Conservation (phyloP, 345 rosid genomes). For the Gossypium anomalum region DNA sequence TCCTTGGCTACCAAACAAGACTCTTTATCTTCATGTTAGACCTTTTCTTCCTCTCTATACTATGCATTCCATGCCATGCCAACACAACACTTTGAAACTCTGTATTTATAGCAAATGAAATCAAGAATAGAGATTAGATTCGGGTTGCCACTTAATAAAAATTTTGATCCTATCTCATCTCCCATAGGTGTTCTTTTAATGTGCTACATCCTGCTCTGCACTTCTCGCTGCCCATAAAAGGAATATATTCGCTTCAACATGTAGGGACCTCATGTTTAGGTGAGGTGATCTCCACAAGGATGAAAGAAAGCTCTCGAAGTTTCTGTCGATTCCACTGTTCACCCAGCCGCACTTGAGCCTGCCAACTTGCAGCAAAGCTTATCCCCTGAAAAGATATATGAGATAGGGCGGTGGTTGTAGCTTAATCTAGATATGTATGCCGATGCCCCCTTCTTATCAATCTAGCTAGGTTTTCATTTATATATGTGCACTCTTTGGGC, state of each 20-base stretch:
- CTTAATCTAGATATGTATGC: conserved; percentile 2
- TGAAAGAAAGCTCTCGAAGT: neutral
- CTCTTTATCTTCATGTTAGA: conserved; percentile 39
- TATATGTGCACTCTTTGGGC: neutral
- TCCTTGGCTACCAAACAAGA: conserved; percentile 50
- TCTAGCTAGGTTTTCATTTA: neutral
- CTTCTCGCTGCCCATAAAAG: conserved; percentile 11
- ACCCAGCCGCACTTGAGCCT: neutral
- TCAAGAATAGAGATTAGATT: neutral
- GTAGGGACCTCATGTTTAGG: conserved; percentile 9
- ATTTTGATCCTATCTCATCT: neutral
- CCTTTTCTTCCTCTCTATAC: conserved; percentile 25
- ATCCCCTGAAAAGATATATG: neutral
- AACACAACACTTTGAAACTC: neutral
- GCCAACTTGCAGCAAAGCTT: conserved; percentile 9
- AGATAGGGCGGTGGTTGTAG: neutral
- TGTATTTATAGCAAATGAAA: conserved; percentile 16
- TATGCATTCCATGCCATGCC: neutral
- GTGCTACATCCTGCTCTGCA: neutral
- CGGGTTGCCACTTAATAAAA: neutral
- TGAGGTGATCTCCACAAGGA: conserved; percentile 1
- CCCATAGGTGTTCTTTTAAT: neutral
- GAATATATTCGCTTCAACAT: conserved; percentile 15
- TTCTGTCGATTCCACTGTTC: neutral
- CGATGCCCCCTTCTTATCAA: neutral